These are phyloP conservation scores for Colletotrichum sp. DNA, from an alignment of 2,329 filamentous ascomycete species.

Conservation along the genomic window DNA sequence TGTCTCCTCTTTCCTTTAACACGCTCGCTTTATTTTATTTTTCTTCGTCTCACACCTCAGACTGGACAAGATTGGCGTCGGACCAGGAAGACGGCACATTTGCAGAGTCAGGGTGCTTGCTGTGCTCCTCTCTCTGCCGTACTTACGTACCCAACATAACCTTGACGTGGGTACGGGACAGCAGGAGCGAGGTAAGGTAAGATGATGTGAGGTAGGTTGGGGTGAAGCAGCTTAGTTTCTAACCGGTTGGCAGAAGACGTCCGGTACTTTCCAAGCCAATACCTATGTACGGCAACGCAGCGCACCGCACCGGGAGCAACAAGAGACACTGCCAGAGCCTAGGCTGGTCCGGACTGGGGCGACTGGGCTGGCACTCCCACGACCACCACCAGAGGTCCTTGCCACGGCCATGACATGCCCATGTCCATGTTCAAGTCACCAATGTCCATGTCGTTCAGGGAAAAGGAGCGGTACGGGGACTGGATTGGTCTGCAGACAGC, in stretches of 20 bases:
- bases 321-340: neutral
- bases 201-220: neutral
- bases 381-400: neutral
- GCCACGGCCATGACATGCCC: neutral
- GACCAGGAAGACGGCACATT: neutral
- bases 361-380: neutral
- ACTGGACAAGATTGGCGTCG: neutral
- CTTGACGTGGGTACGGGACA: neutral
- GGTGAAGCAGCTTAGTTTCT: neutral
- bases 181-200: neutral
- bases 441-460: slow-evolving; percentile 2
- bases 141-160: neutral
- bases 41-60: neutral
- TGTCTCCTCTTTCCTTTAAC: neutral
- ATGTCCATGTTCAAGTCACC: neutral
- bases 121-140: neutral
- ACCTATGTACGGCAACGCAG: neutral
- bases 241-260: neutral
- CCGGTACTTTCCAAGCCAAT: neutral
- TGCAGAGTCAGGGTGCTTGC: neutral
- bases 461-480: neutral
- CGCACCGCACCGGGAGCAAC: neutral
- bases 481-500: neutral
- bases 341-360: neutral
- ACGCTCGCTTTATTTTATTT: neutral